phyloP scores from a whole-genome alignment of 352 stramenopile species.

The Globisporangium parvum region DNA sequence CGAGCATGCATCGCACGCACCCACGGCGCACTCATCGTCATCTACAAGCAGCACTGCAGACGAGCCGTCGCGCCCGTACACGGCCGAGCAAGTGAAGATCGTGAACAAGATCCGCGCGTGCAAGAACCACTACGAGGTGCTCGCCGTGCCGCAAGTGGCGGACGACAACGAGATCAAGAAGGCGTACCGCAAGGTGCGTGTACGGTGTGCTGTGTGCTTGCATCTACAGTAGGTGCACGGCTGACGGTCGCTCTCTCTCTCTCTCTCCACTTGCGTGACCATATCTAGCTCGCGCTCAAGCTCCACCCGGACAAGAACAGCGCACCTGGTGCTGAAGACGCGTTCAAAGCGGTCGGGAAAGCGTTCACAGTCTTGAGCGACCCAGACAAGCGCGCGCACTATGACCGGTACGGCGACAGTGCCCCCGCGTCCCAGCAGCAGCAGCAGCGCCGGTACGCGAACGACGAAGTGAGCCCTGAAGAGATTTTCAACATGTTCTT shows the following conservation, averaged over 20 bases:
- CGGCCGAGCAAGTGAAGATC: constrained; percentile 73
- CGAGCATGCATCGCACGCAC: constrained; percentile 1
- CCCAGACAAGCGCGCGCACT: constrained; percentile 83
- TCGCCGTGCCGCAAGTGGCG: constrained; percentile 61
- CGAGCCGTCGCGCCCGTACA: constrained; percentile 56
- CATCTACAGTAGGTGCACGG: neutral
- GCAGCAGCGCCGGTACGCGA: constrained; percentile 48
- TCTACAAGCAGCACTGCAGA: constrained; percentile 17
- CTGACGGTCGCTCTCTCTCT: too few species aligned
- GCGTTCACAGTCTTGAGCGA: constrained; percentile 92
- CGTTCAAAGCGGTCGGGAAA: constrained; percentile 95
- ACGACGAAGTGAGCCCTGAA: constrained; percentile 85
- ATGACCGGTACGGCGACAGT: constrained; percentile 74
- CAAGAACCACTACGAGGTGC: constrained; percentile 88
- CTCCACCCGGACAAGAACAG: constrained; percentile 95
- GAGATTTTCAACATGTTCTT: constrained; percentile 94
- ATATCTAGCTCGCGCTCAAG: constrained; percentile 79
- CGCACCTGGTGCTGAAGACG: constrained; percentile 93
- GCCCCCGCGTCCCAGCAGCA: constrained; percentile 24
- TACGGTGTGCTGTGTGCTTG: neutral
- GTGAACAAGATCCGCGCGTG: constrained; percentile 86
- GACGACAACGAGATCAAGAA: constrained; percentile 89
- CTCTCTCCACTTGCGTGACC: too few species aligned
- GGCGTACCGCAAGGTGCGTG: constrained; percentile 83
- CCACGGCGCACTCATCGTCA: neutral